Conservation (phyloP, 176 grass and related monocot genomes). For the Tillandsia leiboldiana region DNA sequence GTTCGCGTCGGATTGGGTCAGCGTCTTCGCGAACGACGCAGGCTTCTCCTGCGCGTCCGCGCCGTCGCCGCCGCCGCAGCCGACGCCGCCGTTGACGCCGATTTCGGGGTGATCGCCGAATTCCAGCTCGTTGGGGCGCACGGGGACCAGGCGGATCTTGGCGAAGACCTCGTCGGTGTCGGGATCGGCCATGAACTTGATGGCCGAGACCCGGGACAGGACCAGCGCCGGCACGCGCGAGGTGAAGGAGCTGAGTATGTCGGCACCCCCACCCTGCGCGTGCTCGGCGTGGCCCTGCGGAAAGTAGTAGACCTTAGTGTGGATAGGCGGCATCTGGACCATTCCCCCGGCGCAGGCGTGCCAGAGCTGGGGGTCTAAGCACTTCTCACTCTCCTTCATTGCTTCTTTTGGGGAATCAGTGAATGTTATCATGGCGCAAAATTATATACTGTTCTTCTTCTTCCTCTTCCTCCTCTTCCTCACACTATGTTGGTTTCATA, state of each 20-base stretch:
- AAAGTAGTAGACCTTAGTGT: slow-evolving; percentile 86
- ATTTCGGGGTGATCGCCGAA: slow-evolving; percentile 20
- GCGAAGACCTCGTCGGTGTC: slow-evolving; percentile 65
- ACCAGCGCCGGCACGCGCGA: slow-evolving; percentile 35
- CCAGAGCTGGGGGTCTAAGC: slow-evolving; percentile 77
- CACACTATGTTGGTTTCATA: background rate
- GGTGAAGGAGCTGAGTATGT: slow-evolving; percentile 12
- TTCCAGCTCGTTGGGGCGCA: slow-evolving; percentile 21
- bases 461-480: too few species aligned
- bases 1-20: slow-evolving; percentile 94
- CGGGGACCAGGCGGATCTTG: slow-evolving; percentile 51
- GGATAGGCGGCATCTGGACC: slow-evolving; percentile 73
- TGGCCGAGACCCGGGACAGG: slow-evolving; percentile 40
- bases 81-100: background rate
- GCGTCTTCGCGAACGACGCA: slow-evolving; percentile 68
- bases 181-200: slow-evolving; percentile 66
- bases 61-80: background rate
- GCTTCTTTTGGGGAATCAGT: slow-evolving; percentile 19
- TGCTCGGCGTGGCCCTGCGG: slow-evolving; percentile 97
- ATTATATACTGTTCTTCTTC: too few species aligned
- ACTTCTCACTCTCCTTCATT: slow-evolving; percentile 19
- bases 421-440: slow-evolving; percentile 36
- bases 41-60: background rate
- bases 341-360: slow-evolving; percentile 76
- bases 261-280: slow-evolving; percentile 23